Evolutionary conservation across 805 yeast genomes (phyloP), one percentile per base, ranked within the genome.

Genomic region (Candida maesae): DNA sequence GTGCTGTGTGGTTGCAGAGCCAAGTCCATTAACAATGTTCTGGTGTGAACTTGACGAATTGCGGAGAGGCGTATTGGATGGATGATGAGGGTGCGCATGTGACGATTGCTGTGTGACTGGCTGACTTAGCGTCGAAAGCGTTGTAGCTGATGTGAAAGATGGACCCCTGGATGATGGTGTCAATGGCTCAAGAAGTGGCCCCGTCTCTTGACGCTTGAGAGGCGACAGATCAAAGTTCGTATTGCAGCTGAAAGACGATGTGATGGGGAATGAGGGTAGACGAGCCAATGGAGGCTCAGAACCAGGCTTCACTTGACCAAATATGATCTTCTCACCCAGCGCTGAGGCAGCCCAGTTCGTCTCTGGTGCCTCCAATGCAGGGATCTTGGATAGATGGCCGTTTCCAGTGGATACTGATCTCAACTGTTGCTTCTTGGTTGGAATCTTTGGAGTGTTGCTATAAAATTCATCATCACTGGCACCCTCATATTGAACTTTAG

Each of bases 141-240:
- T 30, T 4, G 45, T 20, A n/a, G 41, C 11, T 1, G 43, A 28
- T 1, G 49, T 26, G 31, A 45, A 52, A 9, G 57, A 45, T 7
- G 50, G 51, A 8, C 46, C 21, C 34, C 53, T 46, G n/a, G 60
- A 52, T 5, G 68, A 74, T 13, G 84, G 85, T 5, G 84, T 77
- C 36, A 78, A 59, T 12, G 87, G 85, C 58, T 79, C 84, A 36
- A 80, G 63, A 32, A 80, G 60, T 6, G 86, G 85, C 2, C 85
- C 86, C 4, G 83, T 74, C 42, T 77, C 82, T 41, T 70, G 68
- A 6, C 73, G 65, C 46, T 76, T 68, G 33, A 78, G 55, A 8
- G 87, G 87, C 18, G 81, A 76, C 16, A 81, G 59, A 52, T 81
- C 86, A 47, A 80, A 71, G 53, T 75, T 80, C 19, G 83, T 76